Base-by-base conservation (phyloP, 495 filamentous ascomycete genomes). In the Pyrenula aspistea region DNA sequence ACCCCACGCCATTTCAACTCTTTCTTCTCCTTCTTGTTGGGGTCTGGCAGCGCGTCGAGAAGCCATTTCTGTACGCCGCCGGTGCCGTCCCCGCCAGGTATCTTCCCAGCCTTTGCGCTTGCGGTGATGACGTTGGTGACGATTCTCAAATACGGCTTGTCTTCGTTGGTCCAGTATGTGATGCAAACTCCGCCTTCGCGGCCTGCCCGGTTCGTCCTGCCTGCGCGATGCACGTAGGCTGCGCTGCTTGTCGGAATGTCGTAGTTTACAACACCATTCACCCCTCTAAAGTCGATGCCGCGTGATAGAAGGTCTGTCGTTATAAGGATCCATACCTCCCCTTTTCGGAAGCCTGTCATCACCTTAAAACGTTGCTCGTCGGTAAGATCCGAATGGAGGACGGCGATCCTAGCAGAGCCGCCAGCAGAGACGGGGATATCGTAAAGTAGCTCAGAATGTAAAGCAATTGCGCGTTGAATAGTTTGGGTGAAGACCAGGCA, bases 401-500 rank as follows among this genome's bases (percentile, higher is more conserved):
- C 88, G 0, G 91, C 94, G 53, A 96, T 87, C 24, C 93, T 86
- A 3, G 83, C 81, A 0, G 86, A 87, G 20, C 90, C 91, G 55
- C 91, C 91, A 10, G 91, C 94, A 68, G 87, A 85, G 2, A 82
- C 71, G 0, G 93, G 89, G 57, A 98, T 94, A 67, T 97, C 94
- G 73, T 96, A 97, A 49, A 89, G 86, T 57, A 98, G 78, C 68
- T 98, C 93, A 25, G 85, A 82, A 63, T 94, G 83, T 1, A 98
- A 79, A 3, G 93, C 89, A 52, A 87, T 78, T 1, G 93, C 93
- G 62, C 93, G 83, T 21, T 89, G 83, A 57, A 97, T 93, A 1
- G 91, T 93, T 71, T 97, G 91, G 0, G 91, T 90, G 76, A 97
- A 97, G 61, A 97, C 83, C 24, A 97, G 78, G 70, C 95, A 95